These are phyloP conservation scores for Arthrinium phaeospermum DNA, from an alignment of 2,329 filamentous ascomycete genomes.

Conservation along the genomic window DNA sequence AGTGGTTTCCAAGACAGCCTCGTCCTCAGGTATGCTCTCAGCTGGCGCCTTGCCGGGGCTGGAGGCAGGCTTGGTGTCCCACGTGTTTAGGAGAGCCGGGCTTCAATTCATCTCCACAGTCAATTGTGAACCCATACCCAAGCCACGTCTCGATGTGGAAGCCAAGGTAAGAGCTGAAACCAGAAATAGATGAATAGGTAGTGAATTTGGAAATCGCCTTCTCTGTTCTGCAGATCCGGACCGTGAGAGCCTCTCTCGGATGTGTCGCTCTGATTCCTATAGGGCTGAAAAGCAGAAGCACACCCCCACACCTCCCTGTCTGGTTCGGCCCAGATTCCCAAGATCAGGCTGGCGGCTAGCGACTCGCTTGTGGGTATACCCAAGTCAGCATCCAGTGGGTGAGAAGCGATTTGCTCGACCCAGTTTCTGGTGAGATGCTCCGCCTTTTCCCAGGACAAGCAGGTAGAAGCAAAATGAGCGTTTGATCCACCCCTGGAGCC, in stretches of 20 bases:
- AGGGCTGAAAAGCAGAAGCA: constrained; percentile 1
- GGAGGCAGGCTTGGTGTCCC: neutral
- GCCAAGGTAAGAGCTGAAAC: neutral
- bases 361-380: neutral
- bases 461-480: neutral
- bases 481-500: neutral
- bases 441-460: neutral
- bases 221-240: neutral
- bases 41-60: neutral
- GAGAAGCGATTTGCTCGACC: neutral
- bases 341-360: neutral
- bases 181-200: neutral
- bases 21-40: neutral
- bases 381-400: neutral
- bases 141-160: neutral
- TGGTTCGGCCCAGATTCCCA: neutral
- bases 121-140: neutral
- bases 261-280: neutral
- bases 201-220: neutral
- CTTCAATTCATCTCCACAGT: neutral
- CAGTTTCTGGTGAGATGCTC: neutral
- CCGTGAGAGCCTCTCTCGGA: neutral
- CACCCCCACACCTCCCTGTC: neutral
- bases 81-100: neutral
- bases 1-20: neutral